Base-by-base conservation (phyloP, 345 rosid genomes). In the Kernera saxatilis region DNA sequence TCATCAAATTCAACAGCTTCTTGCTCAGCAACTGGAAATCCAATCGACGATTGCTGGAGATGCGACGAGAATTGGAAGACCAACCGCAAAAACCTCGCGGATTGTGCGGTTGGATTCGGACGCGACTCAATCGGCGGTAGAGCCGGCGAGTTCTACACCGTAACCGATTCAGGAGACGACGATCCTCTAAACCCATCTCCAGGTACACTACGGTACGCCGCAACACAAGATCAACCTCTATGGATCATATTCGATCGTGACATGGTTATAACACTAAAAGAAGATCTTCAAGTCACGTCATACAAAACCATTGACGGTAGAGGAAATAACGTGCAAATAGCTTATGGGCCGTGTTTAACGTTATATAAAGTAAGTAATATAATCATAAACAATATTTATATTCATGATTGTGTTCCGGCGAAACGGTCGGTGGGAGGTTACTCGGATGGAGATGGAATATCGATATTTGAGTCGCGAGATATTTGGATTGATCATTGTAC, bases 401-500 rank as follows among this genome's bases (percentile, higher is more conserved):
- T 88, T 11, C 91, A 86, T 40, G 70, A 79, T 35, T 84, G 91
- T 45, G 72, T 77, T 11, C 86, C 87, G 2, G 77, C 82, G 19
- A 57, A 44, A 21, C 82, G 77, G 23, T 58, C 73, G 0, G 22
- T 72, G 60, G 78, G 81, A 46, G 83, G 86, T 0, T 65, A 30
- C 21, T 86, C 94, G 0, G 91, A 88, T 23, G 94, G 94, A 3
- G 94, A 88, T 32, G 94, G 89, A 4, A 83, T 86, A 37, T 84
- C 91, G 4, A 81, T 86, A 72, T 85, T 69, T 32, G 76, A 72
- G 22, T 81, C 89, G 2, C 66, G 75, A 19, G 79, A 86, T 32
- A 58, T 84, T 50, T 86, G 91, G 94, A 83, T 88, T 10, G 94
- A 88, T 74, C 94, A 88, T 59, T 88, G 91, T 60, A 84, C 85